phyloP scores from a whole-genome alignment of 1,284 basidiomycete genomes.

The Earliella scabrosa region DNA sequence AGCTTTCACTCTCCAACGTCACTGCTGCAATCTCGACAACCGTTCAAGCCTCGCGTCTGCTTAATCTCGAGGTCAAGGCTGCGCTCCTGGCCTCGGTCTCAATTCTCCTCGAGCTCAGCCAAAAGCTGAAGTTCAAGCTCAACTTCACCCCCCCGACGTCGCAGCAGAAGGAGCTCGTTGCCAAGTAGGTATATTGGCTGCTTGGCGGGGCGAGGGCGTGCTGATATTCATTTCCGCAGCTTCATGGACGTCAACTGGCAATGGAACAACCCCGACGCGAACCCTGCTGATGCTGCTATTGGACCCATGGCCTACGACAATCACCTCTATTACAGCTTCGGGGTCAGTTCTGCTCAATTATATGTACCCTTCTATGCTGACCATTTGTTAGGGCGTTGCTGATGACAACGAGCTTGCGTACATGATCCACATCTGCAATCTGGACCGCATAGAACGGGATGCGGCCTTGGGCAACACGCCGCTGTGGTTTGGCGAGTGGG shows the following conservation, averaged over 20 bases:
- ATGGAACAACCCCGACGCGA: constrained; percentile 57
- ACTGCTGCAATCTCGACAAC: constrained; percentile 44
- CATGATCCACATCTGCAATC: constrained; percentile 68
- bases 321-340: constrained; percentile 79
- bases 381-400: constrained; percentile 61
- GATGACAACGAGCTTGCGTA: constrained; percentile 67
- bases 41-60: constrained; percentile 32
- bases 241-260: constrained; percentile 85
- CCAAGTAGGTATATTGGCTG: constrained; percentile 45
- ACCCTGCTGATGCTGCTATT: constrained; percentile 67
- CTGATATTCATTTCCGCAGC: constrained; percentile 38
- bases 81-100: constrained; percentile 54
- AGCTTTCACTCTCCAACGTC: constrained; percentile 42
- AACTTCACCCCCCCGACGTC: constrained; percentile 15
- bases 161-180: constrained; percentile 38
- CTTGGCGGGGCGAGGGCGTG: background rate
- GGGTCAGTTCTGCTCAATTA: constrained; percentile 43
- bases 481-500: constrained; percentile 66
- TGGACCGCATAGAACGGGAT: constrained; percentile 53
- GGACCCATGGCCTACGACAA: constrained; percentile 80
- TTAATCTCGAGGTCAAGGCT: constrained; percentile 46
- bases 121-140: constrained; percentile 37
- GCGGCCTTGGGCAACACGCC: constrained; percentile 54
- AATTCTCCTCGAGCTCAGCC: constrained; percentile 50
- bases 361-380: background rate